Evolutionary conservation across 129 eudicot species (phyloP), one percentile per base, ranked within the genome.

Genomic region (Centrapalus pauciflorus): DNA sequence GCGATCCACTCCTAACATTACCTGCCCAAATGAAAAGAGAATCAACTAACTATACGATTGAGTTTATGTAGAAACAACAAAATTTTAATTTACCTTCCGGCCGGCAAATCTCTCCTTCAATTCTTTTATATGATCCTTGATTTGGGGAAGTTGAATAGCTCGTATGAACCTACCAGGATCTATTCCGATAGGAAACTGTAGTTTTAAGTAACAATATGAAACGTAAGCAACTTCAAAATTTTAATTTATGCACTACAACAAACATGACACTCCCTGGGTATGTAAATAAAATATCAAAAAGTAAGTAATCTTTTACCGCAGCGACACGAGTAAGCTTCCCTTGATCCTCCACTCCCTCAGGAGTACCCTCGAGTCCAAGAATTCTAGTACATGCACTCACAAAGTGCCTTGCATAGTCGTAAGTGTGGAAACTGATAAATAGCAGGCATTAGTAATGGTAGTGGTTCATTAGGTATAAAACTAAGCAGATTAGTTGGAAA

Each of bases 331-430:
- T 88, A 7, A 88, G 91, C 71, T 77, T 84, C 61, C 96, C 96
- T 78, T 84, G 96, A 73, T 88, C 92, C 73, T 88, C 96, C 20
- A 88, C 96, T 69, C 96, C 96, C 3, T 82, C 92, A 59, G 92
- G 96, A 17, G 96, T 88, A 65, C 96, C 92, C 81, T 88, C 96
- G 16, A 85, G 87, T 19, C 96, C 96, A 69, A 88, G 89, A 80
- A 88, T 88, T 51, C 96, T 85, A 61, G 96, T 80, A 55, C 95
- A 87, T 6, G 95, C 87, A 81, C 90, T 87, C 48, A 87, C 90
- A 67, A 87, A 87, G 65, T 88, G 96, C 64, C 96, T 85, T 46
- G 96, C 96, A 67, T 88, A 88, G 74, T 88, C 96, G 57, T 84
- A 88, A 11, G 96, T 88, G 77, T 88, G 96, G 73, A 88, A 88